Conservation (phyloP, 352 stramenopile species). For the Pythium dissotocum region DNA sequence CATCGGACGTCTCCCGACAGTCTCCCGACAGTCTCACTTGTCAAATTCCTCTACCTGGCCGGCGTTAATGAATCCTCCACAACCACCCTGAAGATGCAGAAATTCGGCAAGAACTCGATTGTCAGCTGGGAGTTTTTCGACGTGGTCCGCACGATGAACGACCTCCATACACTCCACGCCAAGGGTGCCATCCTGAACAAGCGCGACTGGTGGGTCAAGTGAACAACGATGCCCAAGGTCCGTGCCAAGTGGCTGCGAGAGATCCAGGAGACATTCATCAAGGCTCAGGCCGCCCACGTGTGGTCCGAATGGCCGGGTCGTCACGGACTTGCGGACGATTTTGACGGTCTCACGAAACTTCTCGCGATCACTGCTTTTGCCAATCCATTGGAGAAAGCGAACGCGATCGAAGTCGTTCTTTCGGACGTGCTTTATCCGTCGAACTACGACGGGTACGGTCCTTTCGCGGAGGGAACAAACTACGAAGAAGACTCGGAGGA, state of each 20-base stretch:
- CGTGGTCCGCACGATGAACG: background rate
- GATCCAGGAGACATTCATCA: slow-evolving; percentile 19
- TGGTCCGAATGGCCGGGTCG: slow-evolving; percentile 3
- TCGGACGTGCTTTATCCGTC: slow-evolving; percentile 4
- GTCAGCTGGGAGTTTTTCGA: too few relatives aligned
- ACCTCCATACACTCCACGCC: slow-evolving; percentile 33
- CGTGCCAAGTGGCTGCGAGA: slow-evolving; percentile 28
- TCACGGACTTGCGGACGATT: background rate
- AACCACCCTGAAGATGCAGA: too few relatives aligned
- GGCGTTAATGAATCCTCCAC: too few relatives aligned
- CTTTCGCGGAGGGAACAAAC: slow-evolving; percentile 2
- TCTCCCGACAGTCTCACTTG: too few relatives aligned
- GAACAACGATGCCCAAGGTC: slow-evolving; percentile 15
- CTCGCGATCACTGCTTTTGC: background rate
- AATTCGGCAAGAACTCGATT: too few relatives aligned
- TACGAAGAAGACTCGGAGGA: slow-evolving; percentile 21
- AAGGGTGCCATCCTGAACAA: slow-evolving; percentile 29
- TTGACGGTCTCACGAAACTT: background rate
- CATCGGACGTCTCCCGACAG: too few relatives aligned
- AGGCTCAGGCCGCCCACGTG: slow-evolving; percentile 6
- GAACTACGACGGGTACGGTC: background rate
- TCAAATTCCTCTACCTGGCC: too few relatives aligned
- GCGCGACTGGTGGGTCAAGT: slow-evolving; percentile 23
- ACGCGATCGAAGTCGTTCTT: background rate
- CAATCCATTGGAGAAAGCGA: background rate